Conservation (phyloP, 495 filamentous ascomycete species). For the Penicillium daleae region DNA sequence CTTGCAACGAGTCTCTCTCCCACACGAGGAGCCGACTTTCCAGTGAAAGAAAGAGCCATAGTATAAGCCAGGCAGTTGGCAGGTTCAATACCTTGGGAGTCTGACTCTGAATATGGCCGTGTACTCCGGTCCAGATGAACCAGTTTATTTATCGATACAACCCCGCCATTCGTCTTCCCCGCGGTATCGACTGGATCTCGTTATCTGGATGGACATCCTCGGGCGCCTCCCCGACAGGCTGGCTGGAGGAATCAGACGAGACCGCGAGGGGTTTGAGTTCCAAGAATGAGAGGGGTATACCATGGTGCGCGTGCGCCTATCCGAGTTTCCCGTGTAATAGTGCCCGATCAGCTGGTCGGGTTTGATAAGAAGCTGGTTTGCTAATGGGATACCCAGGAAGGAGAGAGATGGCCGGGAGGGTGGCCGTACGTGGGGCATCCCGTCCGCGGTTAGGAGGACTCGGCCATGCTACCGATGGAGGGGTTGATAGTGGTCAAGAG, state of each 20-base stretch:
- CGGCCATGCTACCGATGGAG: slow-evolving; percentile 11
- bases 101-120: not conserved
- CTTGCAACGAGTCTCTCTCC: slow-evolving; percentile 14
- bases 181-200: slow-evolving; percentile 12
- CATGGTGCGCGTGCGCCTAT: slow-evolving; percentile 4
- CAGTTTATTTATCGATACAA: slow-evolving; percentile 21
- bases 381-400: not conserved
- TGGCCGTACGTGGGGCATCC: slow-evolving; percentile 13
- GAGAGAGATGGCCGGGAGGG: slow-evolving; percentile 17
- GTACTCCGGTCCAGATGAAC: not conserved
- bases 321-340: not conserved
- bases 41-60: slow-evolving; percentile 21
- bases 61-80: not conserved
- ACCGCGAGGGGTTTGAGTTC: slow-evolving; percentile 1
- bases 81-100: not conserved
- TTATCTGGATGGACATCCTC: slow-evolving; percentile 12
- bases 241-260: not conserved
- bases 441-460: not conserved
- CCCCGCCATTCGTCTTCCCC: slow-evolving; percentile 19
- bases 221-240: slow-evolving; percentile 16
- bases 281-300: not conserved
- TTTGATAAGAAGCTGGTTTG: slow-evolving; percentile 15
- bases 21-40: slow-evolving; percentile 18
- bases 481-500: not conserved
- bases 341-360: slow-evolving; percentile 2